These are phyloP conservation scores for Sugiyamaella sp. DNA, from an alignment of 1,139 yeast species.

Conservation along the genomic window DNA sequence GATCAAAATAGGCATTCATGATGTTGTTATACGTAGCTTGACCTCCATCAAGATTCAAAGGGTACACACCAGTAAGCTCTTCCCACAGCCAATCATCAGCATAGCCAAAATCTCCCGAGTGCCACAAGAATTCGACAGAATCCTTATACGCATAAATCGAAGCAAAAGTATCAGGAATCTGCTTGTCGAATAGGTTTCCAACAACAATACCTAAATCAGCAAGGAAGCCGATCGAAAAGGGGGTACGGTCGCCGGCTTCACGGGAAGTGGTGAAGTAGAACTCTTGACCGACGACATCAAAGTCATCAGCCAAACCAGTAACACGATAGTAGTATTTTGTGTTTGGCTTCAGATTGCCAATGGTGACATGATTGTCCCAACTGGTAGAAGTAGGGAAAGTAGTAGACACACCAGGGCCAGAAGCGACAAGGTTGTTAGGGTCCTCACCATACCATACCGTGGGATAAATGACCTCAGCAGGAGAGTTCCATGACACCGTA, in stretches of 20 bases:
- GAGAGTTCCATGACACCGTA: conserved; percentile 40
- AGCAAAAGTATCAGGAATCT: conserved; percentile 24
- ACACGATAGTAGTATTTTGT: conserved; percentile 40
- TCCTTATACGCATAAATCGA: conserved; percentile 18
- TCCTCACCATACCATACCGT: conserved; percentile 35
- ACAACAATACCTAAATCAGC: conserved; percentile 34
- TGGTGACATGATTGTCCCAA: conserved; percentile 39
- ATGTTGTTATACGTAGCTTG: conserved; percentile 22
- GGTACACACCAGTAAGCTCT: conserved; percentile 27
- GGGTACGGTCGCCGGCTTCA: conserved; percentile 22
- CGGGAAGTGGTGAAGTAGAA: conserved; percentile 27
- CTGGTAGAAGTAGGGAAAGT: conserved; percentile 36
- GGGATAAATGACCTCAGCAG: conserved; percentile 28
- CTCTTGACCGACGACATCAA: conserved; percentile 15
- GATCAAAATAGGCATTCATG: conserved; percentile 32
- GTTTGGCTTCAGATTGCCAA: conserved; percentile 34
- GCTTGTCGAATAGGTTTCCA: conserved; percentile 27
- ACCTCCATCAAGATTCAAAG: conserved; percentile 20
- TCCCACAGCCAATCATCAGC: conserved; percentile 39
- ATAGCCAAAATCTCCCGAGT: conserved; percentile 38
- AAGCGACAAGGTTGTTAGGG: conserved; percentile 27
- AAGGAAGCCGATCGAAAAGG: conserved; percentile 24
- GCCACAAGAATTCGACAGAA: conserved; percentile 33
- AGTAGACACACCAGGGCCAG: conserved; percentile 32
- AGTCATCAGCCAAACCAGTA: conserved; percentile 19